Evolutionary conservation across 163 green algal genomes (phyloP), one percentile per base, ranked within the genome.

Genomic region (Chloroidium sp.): DNA sequence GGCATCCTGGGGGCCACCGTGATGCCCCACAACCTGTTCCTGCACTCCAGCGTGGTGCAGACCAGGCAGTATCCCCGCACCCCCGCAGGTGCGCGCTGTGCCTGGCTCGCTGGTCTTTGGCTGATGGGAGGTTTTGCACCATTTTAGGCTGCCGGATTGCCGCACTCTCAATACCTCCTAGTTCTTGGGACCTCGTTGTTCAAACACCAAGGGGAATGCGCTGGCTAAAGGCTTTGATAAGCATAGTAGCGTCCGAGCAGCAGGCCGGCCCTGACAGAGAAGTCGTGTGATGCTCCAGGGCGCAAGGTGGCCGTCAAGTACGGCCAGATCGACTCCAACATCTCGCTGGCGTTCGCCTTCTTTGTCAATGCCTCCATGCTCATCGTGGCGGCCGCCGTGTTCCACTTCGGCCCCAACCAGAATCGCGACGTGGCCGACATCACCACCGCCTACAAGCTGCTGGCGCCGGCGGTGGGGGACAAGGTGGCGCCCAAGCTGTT

Each of bases 21-120:
- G 36, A 96, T 96, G 92, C 92, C 92, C 0, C 91, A 95, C 90
- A 95, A 95, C 85, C 85, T 95, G 58, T 93, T 90, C 85, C 87
- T 95, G 72, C 91, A 95, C 84, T 92, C 89, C 1, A 86, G 84
- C 75, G 85, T 90, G 78, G 88, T 92, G 69, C 80, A 87, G 74
- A 93, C 90, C 4, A 82, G 90, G n/a, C 83, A 79, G 36, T 94
- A 87, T 72, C 79, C 83, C 0, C 86, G 88, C 67, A 92, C 80
- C 1, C 13, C 74, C 1, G 14, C 36, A 62, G 79, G 74, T 78
- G 2, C 75, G 2, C 36, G 36, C 72, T 60, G 67, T 74, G 12
- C 12, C 72, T 59, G 72, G 13, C 72, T 77, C 12, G 8, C 64
- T 72, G 6, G 64, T 72, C 64, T 10, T 10, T 72, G 64, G 6